These are phyloP conservation scores for Tetrahymena elliotti DNA, from an alignment of 73 alveolate species.

Conservation along the genomic window DNA sequence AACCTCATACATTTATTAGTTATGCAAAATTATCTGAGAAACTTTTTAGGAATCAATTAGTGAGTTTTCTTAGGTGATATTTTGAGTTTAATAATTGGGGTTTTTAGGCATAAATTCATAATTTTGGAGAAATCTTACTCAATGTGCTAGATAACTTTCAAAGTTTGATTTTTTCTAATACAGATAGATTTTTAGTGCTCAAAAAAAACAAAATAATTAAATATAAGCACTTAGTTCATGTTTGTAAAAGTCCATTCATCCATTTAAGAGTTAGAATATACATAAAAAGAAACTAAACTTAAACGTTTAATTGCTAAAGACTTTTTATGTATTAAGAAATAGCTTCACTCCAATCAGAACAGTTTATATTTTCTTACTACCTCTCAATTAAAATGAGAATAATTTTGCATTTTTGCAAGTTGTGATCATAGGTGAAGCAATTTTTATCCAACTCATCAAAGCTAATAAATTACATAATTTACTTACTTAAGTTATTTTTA, in stretches of 20 bases:
- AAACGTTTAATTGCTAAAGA: not conserved
- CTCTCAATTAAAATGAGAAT: not conserved
- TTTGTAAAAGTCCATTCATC: not conserved
- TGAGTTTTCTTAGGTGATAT: not conserved
- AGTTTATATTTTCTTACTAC: not conserved
- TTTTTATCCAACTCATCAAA: not conserved
- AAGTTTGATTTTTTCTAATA: not conserved
- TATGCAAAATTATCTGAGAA: not conserved
- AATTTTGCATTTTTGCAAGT: not conserved
- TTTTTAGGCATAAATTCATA: not conserved
- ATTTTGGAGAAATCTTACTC: not conserved
- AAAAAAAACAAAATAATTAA: not conserved
- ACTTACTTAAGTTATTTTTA: not conserved
- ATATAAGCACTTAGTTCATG: not conserved
- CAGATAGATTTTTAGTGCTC: not conserved
- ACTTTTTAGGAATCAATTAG: not conserved
- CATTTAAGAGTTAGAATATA: not conserved
- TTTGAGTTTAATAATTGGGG: not conserved
- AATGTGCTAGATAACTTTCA: not conserved
- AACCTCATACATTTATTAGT: not conserved
- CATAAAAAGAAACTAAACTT: not conserved
- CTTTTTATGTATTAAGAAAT: not conserved
- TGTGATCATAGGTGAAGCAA: not conserved
- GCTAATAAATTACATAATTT: not conserved
- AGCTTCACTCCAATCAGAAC: not conserved